These are phyloP conservation scores for Aspergillus neoniger DNA, from an alignment of 2,329 filamentous ascomycete species.

Conservation along the genomic window DNA sequence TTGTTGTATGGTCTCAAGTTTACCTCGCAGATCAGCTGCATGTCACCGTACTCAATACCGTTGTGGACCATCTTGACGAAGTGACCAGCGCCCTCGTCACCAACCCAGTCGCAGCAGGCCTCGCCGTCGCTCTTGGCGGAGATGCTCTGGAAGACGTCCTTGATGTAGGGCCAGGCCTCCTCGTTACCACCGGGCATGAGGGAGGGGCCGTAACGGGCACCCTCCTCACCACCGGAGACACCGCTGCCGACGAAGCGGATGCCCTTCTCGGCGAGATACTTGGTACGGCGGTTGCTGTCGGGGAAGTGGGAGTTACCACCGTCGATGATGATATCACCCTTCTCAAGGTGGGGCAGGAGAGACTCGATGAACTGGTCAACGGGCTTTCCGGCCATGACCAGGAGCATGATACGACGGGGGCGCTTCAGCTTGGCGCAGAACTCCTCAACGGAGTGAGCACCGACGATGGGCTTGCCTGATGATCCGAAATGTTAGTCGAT, in stretches of 20 bases:
- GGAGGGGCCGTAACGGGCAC: constrained; percentile 94
- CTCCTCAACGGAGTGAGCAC: constrained; percentile 90
- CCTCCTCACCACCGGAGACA: constrained; percentile 99
- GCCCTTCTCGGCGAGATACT: constrained; percentile 82
- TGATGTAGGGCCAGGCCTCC: constrained; percentile 96
- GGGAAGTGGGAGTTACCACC: constrained; percentile 99
- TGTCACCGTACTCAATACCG: constrained; percentile 99
- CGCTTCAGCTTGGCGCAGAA: constrained; percentile 96
- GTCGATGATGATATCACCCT: constrained; percentile 98
- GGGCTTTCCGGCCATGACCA: constrained; percentile 96
- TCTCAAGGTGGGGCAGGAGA: constrained; percentile 78
- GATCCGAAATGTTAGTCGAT: background rate
- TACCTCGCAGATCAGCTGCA: constrained; percentile 99
- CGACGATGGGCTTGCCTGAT: constrained; percentile 87
- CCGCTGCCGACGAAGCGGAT: constrained; percentile 95
- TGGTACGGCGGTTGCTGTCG: constrained; percentile 94
- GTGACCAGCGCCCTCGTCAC: constrained; percentile 98
- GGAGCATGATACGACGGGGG: constrained; percentile 94
- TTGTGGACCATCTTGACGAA: constrained; percentile 99
- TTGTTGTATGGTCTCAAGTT: constrained; percentile 28
- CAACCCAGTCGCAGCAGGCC: constrained; percentile 99
- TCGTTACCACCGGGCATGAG: constrained; percentile 99
- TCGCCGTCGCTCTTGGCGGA: constrained; percentile 96
- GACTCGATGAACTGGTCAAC: constrained; percentile 99
- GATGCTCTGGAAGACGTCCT: constrained; percentile 98